These are phyloP conservation scores for Gossypium aridum DNA, from an alignment of 441 rosid species.

Conservation along the genomic window DNA sequence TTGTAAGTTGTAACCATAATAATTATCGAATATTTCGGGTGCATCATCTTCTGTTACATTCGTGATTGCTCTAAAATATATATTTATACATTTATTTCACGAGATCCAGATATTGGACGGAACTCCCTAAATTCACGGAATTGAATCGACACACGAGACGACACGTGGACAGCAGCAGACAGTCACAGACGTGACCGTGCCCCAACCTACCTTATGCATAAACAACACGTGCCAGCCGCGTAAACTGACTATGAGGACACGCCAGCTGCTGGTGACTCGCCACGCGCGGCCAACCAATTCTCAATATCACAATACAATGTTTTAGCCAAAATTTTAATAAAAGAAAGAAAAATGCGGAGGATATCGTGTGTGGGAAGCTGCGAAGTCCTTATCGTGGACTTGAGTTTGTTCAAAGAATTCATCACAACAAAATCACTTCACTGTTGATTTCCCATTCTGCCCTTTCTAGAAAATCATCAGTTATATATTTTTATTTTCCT, in stretches of 20 bases:
- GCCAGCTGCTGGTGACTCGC: neutral
- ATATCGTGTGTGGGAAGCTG: neutral
- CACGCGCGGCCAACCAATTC: neutral
- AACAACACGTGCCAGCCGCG: constrained; percentile 8
- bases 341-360: neutral
- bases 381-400: constrained; percentile 5
- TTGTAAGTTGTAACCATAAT: too few species aligned
- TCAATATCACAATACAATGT: constrained; percentile 19
- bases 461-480: neutral
- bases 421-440: neutral
- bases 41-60: too few species aligned
- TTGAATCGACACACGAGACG: neutral
- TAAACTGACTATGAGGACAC: neutral
- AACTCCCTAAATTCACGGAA: neutral
- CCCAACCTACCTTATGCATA: neutral
- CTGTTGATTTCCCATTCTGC: neutral
- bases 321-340: neutral
- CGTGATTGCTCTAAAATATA: too few species aligned
- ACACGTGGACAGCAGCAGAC: constrained; percentile 15
- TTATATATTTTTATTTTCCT: neutral
- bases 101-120: neutral
- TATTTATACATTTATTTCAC: too few species aligned
- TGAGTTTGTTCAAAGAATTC: neutral
- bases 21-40: too few species aligned
- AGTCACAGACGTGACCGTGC: constrained; percentile 1